Conservation (phyloP, 129 eudicot species). For the Erigeron canadensis region DNA sequence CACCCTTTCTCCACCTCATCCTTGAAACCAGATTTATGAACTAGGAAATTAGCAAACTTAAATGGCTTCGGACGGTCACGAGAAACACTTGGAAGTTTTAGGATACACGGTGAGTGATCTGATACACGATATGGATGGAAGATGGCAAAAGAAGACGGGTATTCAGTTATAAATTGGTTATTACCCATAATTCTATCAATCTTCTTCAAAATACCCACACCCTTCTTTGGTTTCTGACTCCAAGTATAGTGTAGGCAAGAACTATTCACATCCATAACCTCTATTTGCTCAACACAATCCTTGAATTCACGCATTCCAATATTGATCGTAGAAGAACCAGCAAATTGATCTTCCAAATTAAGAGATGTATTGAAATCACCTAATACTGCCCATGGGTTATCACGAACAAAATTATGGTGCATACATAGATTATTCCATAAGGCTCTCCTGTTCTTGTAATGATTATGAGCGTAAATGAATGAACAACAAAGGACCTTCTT, state of each 20-base stretch:
- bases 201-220: neutral
- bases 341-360: neutral
- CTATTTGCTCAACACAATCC: neutral
- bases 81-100: no score
- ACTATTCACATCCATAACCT: neutral
- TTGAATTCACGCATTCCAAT: neutral
- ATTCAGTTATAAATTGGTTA: neutral
- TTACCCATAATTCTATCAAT: neutral
- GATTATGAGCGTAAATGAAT: no score
- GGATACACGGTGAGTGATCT: neutral
- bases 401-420: no score
- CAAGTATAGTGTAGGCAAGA: neutral
- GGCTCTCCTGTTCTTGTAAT: no score
- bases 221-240: neutral
- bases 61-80: no score
- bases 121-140: neutral
- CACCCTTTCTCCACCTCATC: no score
- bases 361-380: no score
- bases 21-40: no score
- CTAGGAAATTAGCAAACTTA: no score
- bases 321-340: neutral
- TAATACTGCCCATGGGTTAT: no score
- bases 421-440: no score
- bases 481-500: no score
- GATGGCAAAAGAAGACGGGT: neutral